These are phyloP conservation scores for Paraconiothyrium brasiliense DNA, from an alignment of 2,329 filamentous ascomycete species.

Conservation along the genomic window DNA sequence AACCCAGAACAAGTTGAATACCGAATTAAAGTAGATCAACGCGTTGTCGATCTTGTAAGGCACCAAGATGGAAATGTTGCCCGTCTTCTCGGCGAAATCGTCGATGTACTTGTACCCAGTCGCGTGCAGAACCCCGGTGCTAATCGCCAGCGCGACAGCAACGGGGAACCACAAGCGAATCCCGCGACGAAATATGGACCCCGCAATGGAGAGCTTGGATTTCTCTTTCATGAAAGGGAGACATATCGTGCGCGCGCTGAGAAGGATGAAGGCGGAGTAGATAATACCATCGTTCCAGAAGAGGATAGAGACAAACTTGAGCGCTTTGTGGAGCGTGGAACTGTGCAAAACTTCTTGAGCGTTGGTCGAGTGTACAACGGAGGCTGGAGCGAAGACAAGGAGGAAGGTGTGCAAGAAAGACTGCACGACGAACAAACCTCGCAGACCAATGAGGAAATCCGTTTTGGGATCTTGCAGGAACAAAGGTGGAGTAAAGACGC, in stretches of 20 bases:
- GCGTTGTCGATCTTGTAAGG: slow-evolving; percentile 44
- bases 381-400: slow-evolving; percentile 50
- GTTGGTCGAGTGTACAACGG: slow-evolving; percentile 43
- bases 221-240: slow-evolving; percentile 52
- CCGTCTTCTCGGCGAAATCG: slow-evolving; percentile 43
- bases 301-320: slow-evolving; percentile 46
- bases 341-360: slow-evolving; percentile 44
- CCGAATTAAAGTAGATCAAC: slow-evolving; percentile 52
- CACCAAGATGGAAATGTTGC: slow-evolving; percentile 44
- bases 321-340: slow-evolving; percentile 49
- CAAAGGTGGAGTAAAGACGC: slow-evolving; percentile 10
- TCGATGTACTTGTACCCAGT: slow-evolving; percentile 36
- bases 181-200: slow-evolving; percentile 51
- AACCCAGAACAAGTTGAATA: slow-evolving; percentile 57
- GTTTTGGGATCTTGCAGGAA: slow-evolving; percentile 15
- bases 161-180: slow-evolving; percentile 52
- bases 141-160: slow-evolving; percentile 49
- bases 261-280: slow-evolving; percentile 53
- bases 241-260: slow-evolving; percentile 53
- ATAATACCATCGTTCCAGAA: slow-evolving; percentile 56
- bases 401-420: slow-evolving; percentile 55
- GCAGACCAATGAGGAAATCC: slow-evolving; percentile 50
- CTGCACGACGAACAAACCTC: slow-evolving; percentile 52
- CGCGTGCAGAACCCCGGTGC: slow-evolving; percentile 40
- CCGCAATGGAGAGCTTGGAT: slow-evolving; percentile 41